Base-by-base conservation (phyloP, 2,329 filamentous ascomycete species). In the Clathrospora elynae region DNA sequence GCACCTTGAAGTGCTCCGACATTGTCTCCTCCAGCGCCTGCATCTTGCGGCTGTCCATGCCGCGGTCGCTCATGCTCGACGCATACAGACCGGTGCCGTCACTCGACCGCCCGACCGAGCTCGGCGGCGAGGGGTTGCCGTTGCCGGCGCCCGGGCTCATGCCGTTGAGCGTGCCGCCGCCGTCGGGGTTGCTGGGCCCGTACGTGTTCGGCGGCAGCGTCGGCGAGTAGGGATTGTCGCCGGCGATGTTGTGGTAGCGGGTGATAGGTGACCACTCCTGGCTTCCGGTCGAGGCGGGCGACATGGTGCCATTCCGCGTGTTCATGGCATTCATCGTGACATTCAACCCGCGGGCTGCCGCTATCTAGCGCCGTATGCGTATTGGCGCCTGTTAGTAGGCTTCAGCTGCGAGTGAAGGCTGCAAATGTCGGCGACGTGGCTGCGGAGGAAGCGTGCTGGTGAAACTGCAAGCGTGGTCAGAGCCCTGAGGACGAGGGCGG, bases 81-180 rank as follows among this genome's bases (percentile, higher is more conserved):
- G 70, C 85, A 50, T 77, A 90, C 51, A 86, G 70, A 46, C 81
- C 81, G 26, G 86, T 88, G 43, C 88, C 90, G 66, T 87, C 85
- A 70, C 90, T 96, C 36, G 89, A 95, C 52, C 88, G 81, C 51
- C 87, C 89, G 57, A 96, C 79, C 4, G 92, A 97, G 53, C 86
- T 89, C 17, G 93, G 92, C 40, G 92, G 91, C 35, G 92, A 96
- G 37, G 92, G 81, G 61, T 81, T 82, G 55, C 73, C 73, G 46
- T 72, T 72, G 51, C 28, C 52, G 51, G 56, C 33, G 33, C 42
- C 63, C 60, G 68, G 72, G 59, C 66, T 64, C 69, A 73, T 71
- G 75, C 82, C 73, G 76, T 78, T 70, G 76, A 80, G 84, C 61
- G 75, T 70, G 53, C 62, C 62, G 38, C 62, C 62, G 38, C 69